These are phyloP conservation scores for Nannizziopsis barbatae DNA, from an alignment of 2,329 filamentous ascomycete species.

Conservation along the genomic window DNA sequence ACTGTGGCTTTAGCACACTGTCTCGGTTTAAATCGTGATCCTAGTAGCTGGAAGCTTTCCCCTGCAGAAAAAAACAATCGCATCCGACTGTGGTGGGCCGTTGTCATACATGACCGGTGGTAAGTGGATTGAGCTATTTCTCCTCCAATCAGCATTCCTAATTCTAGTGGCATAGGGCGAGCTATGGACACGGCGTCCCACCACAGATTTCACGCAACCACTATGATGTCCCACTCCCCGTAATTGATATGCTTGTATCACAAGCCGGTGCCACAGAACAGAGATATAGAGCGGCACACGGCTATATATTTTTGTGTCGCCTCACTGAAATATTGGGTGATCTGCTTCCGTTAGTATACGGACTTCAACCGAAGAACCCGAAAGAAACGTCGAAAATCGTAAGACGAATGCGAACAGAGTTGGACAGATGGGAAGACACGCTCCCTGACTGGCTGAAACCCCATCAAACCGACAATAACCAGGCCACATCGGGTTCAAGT, in stretches of 20 bases:
- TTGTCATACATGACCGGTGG: slow-evolving; percentile 48
- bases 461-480: slow-evolving; percentile 24
- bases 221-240: slow-evolving; percentile 47
- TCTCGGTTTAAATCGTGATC: slow-evolving; percentile 46
- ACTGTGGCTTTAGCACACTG: slow-evolving; percentile 46
- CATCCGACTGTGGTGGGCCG: slow-evolving; percentile 47
- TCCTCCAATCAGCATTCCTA: slow-evolving; percentile 9
- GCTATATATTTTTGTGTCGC: slow-evolving; percentile 44
- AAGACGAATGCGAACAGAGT: slow-evolving; percentile 36
- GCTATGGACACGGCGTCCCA: slow-evolving; percentile 46
- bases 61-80: slow-evolving; percentile 42
- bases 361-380: slow-evolving; percentile 33
- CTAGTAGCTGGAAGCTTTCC: slow-evolving; percentile 43
- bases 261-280: slow-evolving; percentile 30
- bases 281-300: slow-evolving; percentile 38
- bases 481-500: slow-evolving; percentile 32
- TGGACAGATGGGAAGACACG: slow-evolving; percentile 38
- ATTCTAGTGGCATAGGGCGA: slow-evolving; percentile 31
- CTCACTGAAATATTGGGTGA: slow-evolving; percentile 40
- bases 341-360: slow-evolving; percentile 37
- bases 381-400: slow-evolving; percentile 37
- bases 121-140: slow-evolving; percentile 16
- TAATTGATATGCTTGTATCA: slow-evolving; percentile 32
- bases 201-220: slow-evolving; percentile 44
- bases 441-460: slow-evolving; percentile 35